Conservation (phyloP, 1,284 basidiomycete species). For the Kwoniella shivajii region DNA sequence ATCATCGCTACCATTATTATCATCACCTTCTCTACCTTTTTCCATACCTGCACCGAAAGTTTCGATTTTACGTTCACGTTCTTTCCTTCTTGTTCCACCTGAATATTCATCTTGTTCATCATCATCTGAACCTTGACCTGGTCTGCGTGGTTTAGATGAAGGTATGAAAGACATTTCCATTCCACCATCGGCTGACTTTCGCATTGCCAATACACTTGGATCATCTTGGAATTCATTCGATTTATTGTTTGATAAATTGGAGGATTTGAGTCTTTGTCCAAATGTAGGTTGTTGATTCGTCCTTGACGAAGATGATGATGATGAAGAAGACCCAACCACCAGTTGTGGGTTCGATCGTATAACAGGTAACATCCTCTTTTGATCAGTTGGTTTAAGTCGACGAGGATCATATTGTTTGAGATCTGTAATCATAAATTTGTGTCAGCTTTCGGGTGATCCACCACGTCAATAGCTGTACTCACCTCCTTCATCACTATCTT, state of each 20-base stretch:
- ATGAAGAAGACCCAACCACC: conserved; percentile 32
- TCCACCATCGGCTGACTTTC: conserved; percentile 52
- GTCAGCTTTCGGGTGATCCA: conserved; percentile 1
- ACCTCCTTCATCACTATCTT: conserved; percentile 59
- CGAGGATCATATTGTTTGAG: conserved; percentile 51
- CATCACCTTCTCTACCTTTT: conserved; percentile 61
- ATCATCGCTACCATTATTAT: conserved; percentile 55
- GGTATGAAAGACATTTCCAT: conserved; percentile 60
- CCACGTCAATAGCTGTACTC: no score
- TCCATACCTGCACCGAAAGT: conserved; percentile 83
- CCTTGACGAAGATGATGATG: conserved; percentile 13
- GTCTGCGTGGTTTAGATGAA: conserved; percentile 21
- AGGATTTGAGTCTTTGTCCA: conserved; percentile 49
- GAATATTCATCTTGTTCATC: conserved; percentile 45
- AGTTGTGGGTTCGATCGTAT: conserved; percentile 35
- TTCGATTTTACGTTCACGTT: conserved; percentile 68
- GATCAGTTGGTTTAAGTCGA: conserved; percentile 56
- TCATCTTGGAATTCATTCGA: conserved; percentile 8
- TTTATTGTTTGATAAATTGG: conserved; percentile 19
- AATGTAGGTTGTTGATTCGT: conserved; percentile 47
- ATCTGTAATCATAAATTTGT: conserved; percentile 31
- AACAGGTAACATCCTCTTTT: conserved; percentile 14
- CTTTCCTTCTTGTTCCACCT: conserved; percentile 54
- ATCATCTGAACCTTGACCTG: conserved; percentile 53
- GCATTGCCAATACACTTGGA: conserved; percentile 47